Evolutionary conservation across 2,329 filamentous ascomycete species (phyloP), one percentile per base, ranked within the genome.

Genomic region (Cladophialophora bantiana): DNA sequence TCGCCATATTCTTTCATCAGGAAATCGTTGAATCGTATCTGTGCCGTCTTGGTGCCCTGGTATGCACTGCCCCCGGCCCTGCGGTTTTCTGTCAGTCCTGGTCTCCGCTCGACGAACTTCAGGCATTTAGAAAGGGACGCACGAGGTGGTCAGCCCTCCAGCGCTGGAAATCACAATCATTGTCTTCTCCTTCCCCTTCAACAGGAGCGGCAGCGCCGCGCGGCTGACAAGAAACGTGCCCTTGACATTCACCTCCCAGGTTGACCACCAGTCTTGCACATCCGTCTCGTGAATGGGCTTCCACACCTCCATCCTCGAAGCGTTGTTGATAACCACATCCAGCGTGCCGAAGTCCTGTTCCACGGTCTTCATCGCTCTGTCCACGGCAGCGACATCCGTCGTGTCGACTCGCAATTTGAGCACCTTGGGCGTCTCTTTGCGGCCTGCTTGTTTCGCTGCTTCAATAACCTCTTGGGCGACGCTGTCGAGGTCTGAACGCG

Each of bases 161-260:
- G 76, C 74, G 60, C 80, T 83, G 38, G 78, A 73, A 4, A 81
- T 68, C 52, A 78, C 77, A 65, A 85, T 75, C 64, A 74, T 61
- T 2, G 68, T 74, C 64, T 71, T 71, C 6, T 59, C 26, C 15
- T 67, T 40, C 12, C 67, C 64, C 32, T 78, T 77, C 69, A 74
- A 74, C 31, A 75, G 71, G 40, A 78, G 74, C 7, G 77, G 76
- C 26, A 77, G 74, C 36, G 72, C 67, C 13, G 72, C 67, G 20
- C 70, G 65, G 3, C 64, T 65, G 18, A 68, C 56, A 2, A 74
- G 60, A 45, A 77, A 68, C 0, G 73, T 74, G 0, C 85, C 84
- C 56, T 80, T 82, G 34, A 86, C 72, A 65, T 87, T 87, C 62
- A 85, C 80, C 42, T 84, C 81, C 73, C 79, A 83, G 35, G 79